Conservation (phyloP, 1,284 basidiomycete genomes). For the Cryptococcus sp. region DNA sequence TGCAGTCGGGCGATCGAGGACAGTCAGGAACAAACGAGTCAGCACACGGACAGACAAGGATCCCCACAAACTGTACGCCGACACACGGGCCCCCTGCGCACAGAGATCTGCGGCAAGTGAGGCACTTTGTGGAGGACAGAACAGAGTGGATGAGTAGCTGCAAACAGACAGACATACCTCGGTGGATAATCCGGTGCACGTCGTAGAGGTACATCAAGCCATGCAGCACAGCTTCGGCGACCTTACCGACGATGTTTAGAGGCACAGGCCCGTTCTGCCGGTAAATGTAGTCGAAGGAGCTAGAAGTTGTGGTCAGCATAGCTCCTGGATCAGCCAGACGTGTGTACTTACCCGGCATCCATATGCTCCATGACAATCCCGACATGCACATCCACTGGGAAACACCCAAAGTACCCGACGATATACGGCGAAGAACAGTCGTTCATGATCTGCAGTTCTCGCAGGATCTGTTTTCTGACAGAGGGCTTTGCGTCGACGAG, state of each 20-base stretch:
- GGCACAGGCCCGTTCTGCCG: slow-evolving; percentile 87
- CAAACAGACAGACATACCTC: slow-evolving; percentile 63
- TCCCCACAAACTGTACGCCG: too few relatives aligned
- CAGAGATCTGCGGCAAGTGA: not conserved
- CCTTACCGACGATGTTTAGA: slow-evolving; percentile 82
- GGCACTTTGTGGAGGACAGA: not conserved
- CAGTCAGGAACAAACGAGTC: too few relatives aligned
- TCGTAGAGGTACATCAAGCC: slow-evolving; percentile 98
- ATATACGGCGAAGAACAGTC: slow-evolving; percentile 92
- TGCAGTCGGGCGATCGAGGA: slow-evolving; percentile 38
- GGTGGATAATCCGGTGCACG: slow-evolving; percentile 97
- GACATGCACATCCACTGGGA: slow-evolving; percentile 92
- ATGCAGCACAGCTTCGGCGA: slow-evolving; percentile 87
- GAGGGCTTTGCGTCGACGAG: slow-evolving; percentile 96
- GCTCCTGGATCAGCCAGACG: not conserved
- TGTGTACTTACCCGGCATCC: slow-evolving; percentile 60
- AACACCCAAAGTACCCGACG: slow-evolving; percentile 94
- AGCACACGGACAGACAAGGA: too few relatives aligned
- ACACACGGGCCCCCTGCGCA: not conserved
- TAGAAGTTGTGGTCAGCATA: slow-evolving; percentile 17
- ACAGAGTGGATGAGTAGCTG: not conserved
- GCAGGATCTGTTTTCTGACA: slow-evolving; percentile 95
- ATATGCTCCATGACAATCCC: slow-evolving; percentile 99
- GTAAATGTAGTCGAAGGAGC: slow-evolving; percentile 83
- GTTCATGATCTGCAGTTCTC: slow-evolving; percentile 98